Percentiles rank a stretch among this genome's conserved stretches.
Evolutionary conservation across 2,329 filamentous ascomycete genomes (phyloP).

Genomic region (Calonectria ilicicola): DNA sequence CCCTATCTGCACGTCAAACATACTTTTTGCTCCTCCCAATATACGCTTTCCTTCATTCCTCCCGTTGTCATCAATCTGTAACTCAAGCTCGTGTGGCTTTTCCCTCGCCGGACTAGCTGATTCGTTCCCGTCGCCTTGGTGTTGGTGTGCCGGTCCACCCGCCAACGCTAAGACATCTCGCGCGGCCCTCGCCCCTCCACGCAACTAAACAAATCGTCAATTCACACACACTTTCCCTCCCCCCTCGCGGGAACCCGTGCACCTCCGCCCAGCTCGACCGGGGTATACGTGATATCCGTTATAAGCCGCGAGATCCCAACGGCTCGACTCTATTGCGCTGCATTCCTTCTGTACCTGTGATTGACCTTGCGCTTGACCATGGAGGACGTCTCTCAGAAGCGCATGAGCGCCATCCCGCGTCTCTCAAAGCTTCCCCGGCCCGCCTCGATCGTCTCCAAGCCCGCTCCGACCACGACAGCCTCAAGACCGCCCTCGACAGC

Average conservation of each 20-base stretch:
- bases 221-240: constrained; percentile 2
- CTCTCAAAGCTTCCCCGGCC: constrained; percentile 53
- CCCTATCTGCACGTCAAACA: neutral
- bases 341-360: neutral
- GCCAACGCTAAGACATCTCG: constrained; percentile 41
- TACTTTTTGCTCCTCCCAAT: constrained; percentile 6
- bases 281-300: neutral
- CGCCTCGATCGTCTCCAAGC: constrained; percentile 48
- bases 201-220: constrained; percentile 23
- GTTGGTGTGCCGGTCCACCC: constrained; percentile 37
- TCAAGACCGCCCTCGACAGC: constrained; percentile 40
- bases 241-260: constrained; percentile 18
- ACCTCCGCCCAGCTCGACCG: neutral
- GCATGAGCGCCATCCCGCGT: constrained; percentile 51
- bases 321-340: constrained; percentile 17
- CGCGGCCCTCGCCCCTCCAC: constrained; percentile 18
- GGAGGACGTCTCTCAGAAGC: constrained; percentile 51
- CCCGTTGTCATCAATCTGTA: neutral
- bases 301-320: constrained; percentile 2
- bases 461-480: constrained; percentile 34
- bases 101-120: constrained; percentile 10
- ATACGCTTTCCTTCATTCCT: constrained; percentile 6
- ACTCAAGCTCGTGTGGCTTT: neutral
- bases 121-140: constrained; percentile 20
- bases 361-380: constrained; percentile 35